phyloP scores from a whole-genome alignment of 148 eudicot genomes.

The Talinum fruticosum region DNA sequence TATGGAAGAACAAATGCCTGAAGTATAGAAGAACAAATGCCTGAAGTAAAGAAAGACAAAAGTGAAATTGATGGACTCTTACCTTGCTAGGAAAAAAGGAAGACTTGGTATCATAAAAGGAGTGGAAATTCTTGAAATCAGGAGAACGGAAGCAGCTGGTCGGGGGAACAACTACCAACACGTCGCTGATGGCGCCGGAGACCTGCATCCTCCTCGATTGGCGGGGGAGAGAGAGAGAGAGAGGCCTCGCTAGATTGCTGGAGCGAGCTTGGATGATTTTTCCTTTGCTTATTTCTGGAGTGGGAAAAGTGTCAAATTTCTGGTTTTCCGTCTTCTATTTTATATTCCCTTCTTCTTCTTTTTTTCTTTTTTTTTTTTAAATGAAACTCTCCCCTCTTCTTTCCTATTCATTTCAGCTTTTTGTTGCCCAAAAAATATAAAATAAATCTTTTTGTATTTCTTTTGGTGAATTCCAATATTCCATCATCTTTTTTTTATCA shows the following conservation, averaged over 20 bases:
- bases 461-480: too few species aligned
- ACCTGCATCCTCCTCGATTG: constrained; percentile 36
- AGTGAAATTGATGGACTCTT: constrained; percentile 10
- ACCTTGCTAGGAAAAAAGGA: constrained; percentile 27
- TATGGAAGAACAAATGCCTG: not conserved
- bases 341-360: too few species aligned
- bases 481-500: too few species aligned
- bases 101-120: constrained; percentile 29
- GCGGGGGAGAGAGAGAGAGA: not conserved
- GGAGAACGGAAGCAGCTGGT: constrained; percentile 34
- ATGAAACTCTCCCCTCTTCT: too few species aligned
- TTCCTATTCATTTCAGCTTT: too few species aligned
- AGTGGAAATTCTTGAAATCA: constrained; percentile 29
- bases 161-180: constrained; percentile 38
- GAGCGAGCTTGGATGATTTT: not conserved
- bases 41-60: constrained; percentile 11
- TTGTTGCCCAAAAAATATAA: too few species aligned
- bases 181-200: constrained; percentile 46
- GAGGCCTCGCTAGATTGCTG: not conserved
- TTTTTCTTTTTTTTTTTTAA: too few species aligned
- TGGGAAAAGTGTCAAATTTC: not conserved
- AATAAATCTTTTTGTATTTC: too few species aligned
- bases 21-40: constrained; percentile 10
- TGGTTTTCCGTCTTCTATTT: too few species aligned
- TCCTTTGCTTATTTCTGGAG: constrained; percentile 3